Evolutionary conservation across 2,329 filamentous ascomycete species (phyloP).

Genomic region (Pestalotiopsis sp.): DNA sequence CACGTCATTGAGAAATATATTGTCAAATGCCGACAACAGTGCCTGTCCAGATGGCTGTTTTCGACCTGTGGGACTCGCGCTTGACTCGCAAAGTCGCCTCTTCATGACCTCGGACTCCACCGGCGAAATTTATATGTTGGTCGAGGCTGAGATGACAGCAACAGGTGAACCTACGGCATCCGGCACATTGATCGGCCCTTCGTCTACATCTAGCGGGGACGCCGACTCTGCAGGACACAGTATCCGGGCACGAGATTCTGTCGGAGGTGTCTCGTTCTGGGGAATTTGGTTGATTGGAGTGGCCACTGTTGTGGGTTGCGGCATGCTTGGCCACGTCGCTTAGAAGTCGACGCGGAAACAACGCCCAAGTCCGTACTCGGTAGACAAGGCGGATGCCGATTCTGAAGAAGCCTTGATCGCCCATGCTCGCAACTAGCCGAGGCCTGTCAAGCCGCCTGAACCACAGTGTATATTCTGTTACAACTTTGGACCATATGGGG

Average conservation of each 20-base stretch:
- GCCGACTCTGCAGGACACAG: background rate
- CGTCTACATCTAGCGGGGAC: background rate
- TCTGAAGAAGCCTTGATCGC: too few species aligned
- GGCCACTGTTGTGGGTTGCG: background rate
- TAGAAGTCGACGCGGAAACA: background rate
- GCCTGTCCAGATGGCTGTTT: slow-evolving; percentile 61
- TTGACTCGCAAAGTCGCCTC: slow-evolving; percentile 21
- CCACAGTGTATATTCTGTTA: background rate
- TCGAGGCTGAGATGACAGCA: slow-evolving; percentile 9
- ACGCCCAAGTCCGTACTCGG: background rate
- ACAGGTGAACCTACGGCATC: background rate
- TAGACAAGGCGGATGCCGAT: background rate
- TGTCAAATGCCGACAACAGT: slow-evolving; percentile 55
- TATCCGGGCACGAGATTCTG: background rate
- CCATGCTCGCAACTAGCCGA: too few species aligned
- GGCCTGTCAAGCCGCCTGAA: background rate
- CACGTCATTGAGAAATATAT: slow-evolving; percentile 50
- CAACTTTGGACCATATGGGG: background rate
- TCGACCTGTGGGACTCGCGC: slow-evolving; percentile 61
- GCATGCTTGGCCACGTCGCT: background rate
- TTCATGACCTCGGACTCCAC: slow-evolving; percentile 20
- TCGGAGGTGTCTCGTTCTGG: background rate
- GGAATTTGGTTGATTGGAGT: background rate
- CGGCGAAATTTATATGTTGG: slow-evolving; percentile 18
- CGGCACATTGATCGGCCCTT: background rate